These are phyloP conservation scores for Plantago major DNA, from an alignment of 257 asterid species.

Conservation along the genomic window DNA sequence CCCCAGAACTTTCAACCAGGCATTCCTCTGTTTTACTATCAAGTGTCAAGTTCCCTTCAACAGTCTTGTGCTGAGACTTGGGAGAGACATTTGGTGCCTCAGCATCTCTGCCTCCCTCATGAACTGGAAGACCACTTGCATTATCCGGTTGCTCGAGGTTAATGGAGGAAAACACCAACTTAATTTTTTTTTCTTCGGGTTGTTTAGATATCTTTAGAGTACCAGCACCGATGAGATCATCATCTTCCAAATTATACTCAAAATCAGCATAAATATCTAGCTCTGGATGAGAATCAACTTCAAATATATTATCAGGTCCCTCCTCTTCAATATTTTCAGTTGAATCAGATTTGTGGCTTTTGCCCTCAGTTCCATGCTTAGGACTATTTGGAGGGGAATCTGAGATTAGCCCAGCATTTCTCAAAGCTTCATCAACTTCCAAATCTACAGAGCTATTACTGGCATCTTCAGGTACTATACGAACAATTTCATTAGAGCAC, in stretches of 20 bases:
- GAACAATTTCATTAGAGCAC: constrained; percentile 29
- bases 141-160: constrained; percentile 37
- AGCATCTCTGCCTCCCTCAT: constrained; percentile 16
- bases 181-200: constrained; percentile 56
- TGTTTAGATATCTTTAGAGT: constrained; percentile 42
- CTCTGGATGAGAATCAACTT: constrained; percentile 65
- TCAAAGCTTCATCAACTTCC: constrained; percentile 72
- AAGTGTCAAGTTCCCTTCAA: constrained; percentile 25
- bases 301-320: constrained; percentile 69
- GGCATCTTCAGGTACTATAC: constrained; percentile 32
- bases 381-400: constrained; percentile 97
- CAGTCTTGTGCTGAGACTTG: constrained; percentile 25
- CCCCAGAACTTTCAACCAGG: constrained; percentile 30
- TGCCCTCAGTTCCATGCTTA: constrained; percentile 32
- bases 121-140: constrained; percentile 1
- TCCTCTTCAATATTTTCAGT: constrained; percentile 39
- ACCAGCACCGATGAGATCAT: constrained; percentile 67
- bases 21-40: constrained; percentile 21
- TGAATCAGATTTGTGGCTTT: constrained; percentile 27
- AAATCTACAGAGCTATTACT: constrained; percentile 33
- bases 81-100: constrained; percentile 27
- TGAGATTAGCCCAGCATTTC: constrained; percentile 73
- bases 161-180: constrained; percentile 63
- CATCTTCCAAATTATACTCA: constrained; percentile 89
- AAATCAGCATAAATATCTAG: constrained; percentile 93